Percentiles rank a stretch among this genome's conserved stretches.
These are phyloP conservation scores for Pseudozyma sp. DNA, from an alignment of 1,284 basidiomycete genomes.

Conservation along the genomic window DNA sequence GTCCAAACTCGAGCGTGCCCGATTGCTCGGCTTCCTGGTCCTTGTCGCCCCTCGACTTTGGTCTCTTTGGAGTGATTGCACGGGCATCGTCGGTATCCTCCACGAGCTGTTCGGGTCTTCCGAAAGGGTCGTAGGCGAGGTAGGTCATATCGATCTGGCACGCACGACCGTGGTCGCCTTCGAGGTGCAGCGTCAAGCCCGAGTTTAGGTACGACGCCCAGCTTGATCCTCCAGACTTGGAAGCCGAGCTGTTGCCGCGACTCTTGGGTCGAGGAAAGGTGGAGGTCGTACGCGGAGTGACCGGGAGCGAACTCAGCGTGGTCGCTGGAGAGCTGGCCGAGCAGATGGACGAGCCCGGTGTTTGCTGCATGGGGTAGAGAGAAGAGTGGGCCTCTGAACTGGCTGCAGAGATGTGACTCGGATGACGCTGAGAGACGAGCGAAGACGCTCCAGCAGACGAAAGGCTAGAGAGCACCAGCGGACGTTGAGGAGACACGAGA, in stretches of 20 bases:
- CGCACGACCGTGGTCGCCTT: conserved; percentile 39
- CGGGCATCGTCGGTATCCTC: conserved; percentile 20
- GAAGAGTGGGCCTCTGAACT: conserved; percentile 33
- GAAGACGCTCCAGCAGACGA: background rate
- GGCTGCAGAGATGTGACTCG: conserved; percentile 25
- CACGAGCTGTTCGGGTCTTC: conserved; percentile 49
- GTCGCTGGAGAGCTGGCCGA: conserved; percentile 34
- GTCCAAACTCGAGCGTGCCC: conserved; percentile 47
- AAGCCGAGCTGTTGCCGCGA: conserved; percentile 17
- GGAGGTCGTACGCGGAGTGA: conserved; percentile 20
- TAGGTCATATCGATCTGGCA: conserved; percentile 49
- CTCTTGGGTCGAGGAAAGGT: conserved; percentile 38
- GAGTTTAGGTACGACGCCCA: conserved; percentile 59
- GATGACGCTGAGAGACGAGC: conserved; percentile 15
- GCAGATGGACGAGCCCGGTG: conserved; percentile 32
- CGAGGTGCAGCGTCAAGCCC: conserved; percentile 57
- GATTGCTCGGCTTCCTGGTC: conserved; percentile 46
- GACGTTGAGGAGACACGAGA: conserved; percentile 5
- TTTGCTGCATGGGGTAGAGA: conserved; percentile 19
- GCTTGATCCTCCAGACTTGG: conserved; percentile 29
- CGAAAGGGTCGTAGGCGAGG: conserved; percentile 60
- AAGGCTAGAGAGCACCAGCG: conserved; percentile 7
- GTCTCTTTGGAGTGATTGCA: conserved; percentile 33
- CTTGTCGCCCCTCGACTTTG: conserved; percentile 45
- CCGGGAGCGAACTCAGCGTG: conserved; percentile 34